Base-by-base conservation (phyloP, 177 flowering plant genomes). In the Vitis hybrid region DNA sequence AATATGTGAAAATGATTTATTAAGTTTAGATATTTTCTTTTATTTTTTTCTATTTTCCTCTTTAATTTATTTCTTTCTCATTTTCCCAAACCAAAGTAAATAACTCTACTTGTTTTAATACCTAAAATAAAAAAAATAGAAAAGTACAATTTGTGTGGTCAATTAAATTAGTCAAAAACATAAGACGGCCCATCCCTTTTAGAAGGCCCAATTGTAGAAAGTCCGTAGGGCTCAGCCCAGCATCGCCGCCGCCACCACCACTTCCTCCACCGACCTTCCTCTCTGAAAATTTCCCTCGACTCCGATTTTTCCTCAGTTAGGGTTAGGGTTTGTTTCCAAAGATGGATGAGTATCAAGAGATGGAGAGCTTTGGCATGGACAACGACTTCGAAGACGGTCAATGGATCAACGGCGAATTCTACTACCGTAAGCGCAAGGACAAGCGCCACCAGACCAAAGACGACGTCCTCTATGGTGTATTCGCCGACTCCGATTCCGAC, bases 341-440 rank as follows among this genome's bases (percentile, higher is more conserved):
- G 56, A 90, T 90, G 97, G 97, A 92, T 26, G 97, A 92, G 30
- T 73, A 89, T 70, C 91, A 92, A 78, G 81, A 91, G 70, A 88
- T 77, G 92, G 98, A 94, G 79, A 79, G 82, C 26, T 91, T 92
- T 68, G 88, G 84, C 7, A 73, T 80, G 85, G 97, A 91, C 17
- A 89, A 91, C 39, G 99, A 95, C 59, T 93, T 4, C 70, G 99
- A 93, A 30, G 97, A 70, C 10, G 98, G 96, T 12, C 88, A 88
- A 64, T 95, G 89, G 91, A 89, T 89, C 5, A 80, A 75, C 48
- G 99, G 96, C 0, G 99, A 95, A 70, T 95, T 84, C 70, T 89
- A 84, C 65, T 89, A 85, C 74, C 65, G 73, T 10, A 83, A 80
- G 65, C 91, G 91, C 56, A 90, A 77, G 70, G 88, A 85, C 62